Evolutionary conservation across 345 rosid genomes (phyloP), one percentile per base, ranked within the genome.

Genomic region (Rhodamnia rubescens): DNA sequence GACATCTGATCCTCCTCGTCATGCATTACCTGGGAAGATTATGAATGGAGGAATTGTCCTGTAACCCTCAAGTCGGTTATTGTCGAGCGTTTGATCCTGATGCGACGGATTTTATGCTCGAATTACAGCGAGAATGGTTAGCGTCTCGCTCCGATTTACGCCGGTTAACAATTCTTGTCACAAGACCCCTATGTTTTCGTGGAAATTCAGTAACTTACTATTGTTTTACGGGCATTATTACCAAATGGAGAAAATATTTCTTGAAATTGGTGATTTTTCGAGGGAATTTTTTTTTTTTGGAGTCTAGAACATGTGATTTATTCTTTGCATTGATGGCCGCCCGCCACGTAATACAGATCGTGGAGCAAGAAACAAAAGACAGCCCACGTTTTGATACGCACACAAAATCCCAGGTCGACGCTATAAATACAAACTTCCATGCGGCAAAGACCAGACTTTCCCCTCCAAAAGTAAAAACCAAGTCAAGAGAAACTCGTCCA

Each of bases 51-150:
- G 40, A 36, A 61, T 61, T 61, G 74, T 14, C 29, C 21, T 21
- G 7, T 8, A 5, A 32, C 6, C 75, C 75, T 64, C 44, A 0
- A 16, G 44, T 8, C 10, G 78, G 47, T 40, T 18, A 40, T 32
- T 5, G 47, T 44, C 44, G 29, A 29, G 42, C 21, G 40, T 29
- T 61, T 9, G 74, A 61, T 61, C 32, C 15, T 11, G 74, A 29
- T 7, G 11, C 24, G 47, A 21, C 44, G 47, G 13, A 32, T 69
- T 32, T 20, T 8, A 4, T 0, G 47, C 8, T 69, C 12, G 78
- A 8, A 55, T 54, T 21, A 21, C 24, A 0, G 4, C 49, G 1
- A 1, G 12, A 49, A 10, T 29, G 6, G 12, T 0, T 64, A 32
- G 42, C 7, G 22, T 64, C 3, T 27, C 18, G 12, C 40, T 8